A percentile compares a stretch with the other conserved stretches of the same genome.
Conservation (phyloP, 805 yeast genomes). For the Wickerhamiella kurtzmanii region DNA sequence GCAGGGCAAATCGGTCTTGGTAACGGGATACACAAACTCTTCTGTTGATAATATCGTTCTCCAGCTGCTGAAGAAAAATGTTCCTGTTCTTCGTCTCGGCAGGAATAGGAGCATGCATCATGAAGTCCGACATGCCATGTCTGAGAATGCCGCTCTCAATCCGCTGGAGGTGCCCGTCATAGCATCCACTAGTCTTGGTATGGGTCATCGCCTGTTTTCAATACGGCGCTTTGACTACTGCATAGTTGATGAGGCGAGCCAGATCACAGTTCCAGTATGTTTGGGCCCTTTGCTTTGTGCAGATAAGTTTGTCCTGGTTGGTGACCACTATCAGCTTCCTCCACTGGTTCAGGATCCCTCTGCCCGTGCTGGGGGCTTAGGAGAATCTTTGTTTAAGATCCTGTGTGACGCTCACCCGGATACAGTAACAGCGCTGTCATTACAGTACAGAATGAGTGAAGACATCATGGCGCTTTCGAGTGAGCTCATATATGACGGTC, state of each 20-base stretch:
- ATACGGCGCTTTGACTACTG: constrained; percentile 70
- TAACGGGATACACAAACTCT: constrained; percentile 85
- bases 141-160: background rate
- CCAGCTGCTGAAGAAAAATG: constrained; percentile 41
- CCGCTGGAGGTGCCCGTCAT: constrained; percentile 50
- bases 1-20: constrained; percentile 51
- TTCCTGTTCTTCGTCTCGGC: constrained; percentile 44
- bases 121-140: background rate
- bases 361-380: constrained; percentile 54
- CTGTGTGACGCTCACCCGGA: constrained; percentile 62
- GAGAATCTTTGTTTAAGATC: constrained; percentile 60
- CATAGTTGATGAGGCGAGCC: constrained; percentile 93
- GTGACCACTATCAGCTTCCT: constrained; percentile 89
- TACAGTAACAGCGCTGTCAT: constrained; percentile 59
- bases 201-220: constrained; percentile 48
- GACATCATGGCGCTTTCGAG: constrained; percentile 81
- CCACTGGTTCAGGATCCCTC: constrained; percentile 64
- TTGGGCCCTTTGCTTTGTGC: constrained; percentile 75
- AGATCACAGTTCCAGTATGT: constrained; percentile 80
- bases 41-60: constrained; percentile 88
- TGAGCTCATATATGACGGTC: constrained; percentile 58
- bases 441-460: constrained; percentile 84
- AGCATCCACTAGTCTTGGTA: constrained; percentile 79
- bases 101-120: background rate
- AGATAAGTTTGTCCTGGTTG: constrained; percentile 78